Base-by-base conservation (phyloP, 1,284 basidiomycete genomes). In the Cryptococcus sp. region DNA sequence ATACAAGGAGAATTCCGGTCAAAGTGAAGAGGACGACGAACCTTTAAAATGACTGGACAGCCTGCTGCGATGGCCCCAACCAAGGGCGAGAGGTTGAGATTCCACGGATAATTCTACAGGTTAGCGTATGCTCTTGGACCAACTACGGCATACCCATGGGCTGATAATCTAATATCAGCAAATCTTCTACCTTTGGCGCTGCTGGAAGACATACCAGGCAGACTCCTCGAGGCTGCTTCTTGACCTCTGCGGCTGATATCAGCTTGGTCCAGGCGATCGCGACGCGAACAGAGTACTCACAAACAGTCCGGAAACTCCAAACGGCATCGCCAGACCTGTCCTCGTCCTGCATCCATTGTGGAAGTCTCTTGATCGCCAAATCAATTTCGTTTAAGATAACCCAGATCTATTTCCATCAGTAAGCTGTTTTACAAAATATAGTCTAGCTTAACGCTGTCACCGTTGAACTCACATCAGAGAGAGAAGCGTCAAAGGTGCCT, bases 61-160 rank as follows among this genome's bases (percentile, higher is more conserved):
- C 90, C 90, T 13, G 89, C 87, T 0, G 89, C 85, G 36, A 92
- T 82, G 2, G 90, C 90, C 23, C 84, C 83, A 21, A 83, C 80
- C 81, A 88, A 69, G 1, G 82, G 81, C 42, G 73, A 72, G 25
- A 84, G 64, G 4, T 76, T 74, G 41, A 84, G 76, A 45, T 79
- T 70, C 60, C 78, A 68, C 1, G 82, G 82, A 66, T 78, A 83
- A 65, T 85, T 84, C 81, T 50, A 78, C 7, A 28, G 10, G n/a
- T 7, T 14, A 37, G 10, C 18, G 3, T 13, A 22, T 7, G 24
- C 19, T 2, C 42, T 24, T 32, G 14, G 28, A 22, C 28, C 14
- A n/a, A 3, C 9, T 23, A 4, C 22, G 4, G 44, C 61, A 44
- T 36, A 70, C 69, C 69, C 72, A 74, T 19, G 73, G 62, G 41